Percentiles rank a stretch among this genome's conserved stretches.
phyloP scores from a whole-genome alignment of 2,329 filamentous ascomycete genomes.

The Ceratocystis variospora region DNA sequence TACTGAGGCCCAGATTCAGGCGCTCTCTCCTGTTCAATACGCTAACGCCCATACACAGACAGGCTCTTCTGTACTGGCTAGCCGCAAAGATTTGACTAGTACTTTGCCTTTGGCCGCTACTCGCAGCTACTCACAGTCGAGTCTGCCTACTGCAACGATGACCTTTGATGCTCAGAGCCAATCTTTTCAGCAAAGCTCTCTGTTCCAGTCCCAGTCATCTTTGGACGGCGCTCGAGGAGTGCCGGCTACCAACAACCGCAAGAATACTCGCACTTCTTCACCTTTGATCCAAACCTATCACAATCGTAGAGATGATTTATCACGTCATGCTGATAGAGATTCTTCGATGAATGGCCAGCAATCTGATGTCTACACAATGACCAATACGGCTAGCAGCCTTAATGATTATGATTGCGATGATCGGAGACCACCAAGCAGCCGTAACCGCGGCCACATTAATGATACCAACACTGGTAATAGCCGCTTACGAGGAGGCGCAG shows the following conservation, averaged over 20 bases:
- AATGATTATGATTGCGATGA: constrained; percentile 17
- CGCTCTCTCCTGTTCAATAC: constrained; percentile 6
- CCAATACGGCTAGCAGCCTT: constrained; percentile 15
- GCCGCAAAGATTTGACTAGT: background rate
- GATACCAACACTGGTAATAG: constrained; percentile 12
- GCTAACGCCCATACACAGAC: constrained; percentile 17
- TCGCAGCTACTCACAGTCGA: background rate
- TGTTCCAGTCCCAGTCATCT: constrained; percentile 12
- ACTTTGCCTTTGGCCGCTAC: background rate
- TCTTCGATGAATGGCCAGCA: constrained; percentile 3
- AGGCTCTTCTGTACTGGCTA: constrained; percentile 13
- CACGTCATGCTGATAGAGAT: background rate
- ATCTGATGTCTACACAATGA: constrained; percentile 16
- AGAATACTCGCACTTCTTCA: constrained; percentile 2
- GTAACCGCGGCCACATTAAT: constrained; percentile 26
- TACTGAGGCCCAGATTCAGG: constrained; percentile 12
- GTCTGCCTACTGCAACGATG: background rate
- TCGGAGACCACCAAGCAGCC: constrained; percentile 21
- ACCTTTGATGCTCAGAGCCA: background rate
- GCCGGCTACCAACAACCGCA: background rate
- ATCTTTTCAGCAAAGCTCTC: constrained; percentile 13
- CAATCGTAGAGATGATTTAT: background rate
- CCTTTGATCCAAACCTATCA: constrained; percentile 14
- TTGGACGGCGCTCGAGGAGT: background rate
- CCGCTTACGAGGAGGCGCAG: constrained; percentile 29